phyloP scores from a whole-genome alignment of 176 grass and related monocot species.

The Canna indica region DNA sequence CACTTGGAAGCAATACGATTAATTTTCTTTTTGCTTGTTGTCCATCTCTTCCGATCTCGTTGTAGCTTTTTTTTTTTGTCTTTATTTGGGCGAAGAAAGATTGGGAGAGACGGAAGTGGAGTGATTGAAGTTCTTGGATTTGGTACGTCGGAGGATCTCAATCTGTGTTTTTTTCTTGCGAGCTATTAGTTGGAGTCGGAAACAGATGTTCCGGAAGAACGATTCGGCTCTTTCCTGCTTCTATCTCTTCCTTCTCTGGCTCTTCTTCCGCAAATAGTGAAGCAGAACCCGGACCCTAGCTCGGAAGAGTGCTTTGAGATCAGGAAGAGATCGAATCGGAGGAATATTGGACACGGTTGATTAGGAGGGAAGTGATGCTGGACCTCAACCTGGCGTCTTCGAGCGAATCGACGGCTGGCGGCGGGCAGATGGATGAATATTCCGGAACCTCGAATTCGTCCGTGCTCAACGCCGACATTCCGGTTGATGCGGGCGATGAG shows the following conservation, averaged over 20 bases:
- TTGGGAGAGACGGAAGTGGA: neutral
- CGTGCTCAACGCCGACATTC: neutral
- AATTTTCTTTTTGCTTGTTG: neutral
- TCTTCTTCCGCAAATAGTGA: conserved; percentile 10
- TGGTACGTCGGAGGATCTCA: neutral
- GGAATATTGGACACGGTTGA: neutral
- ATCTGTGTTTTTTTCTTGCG: neutral
- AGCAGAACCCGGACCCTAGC: neutral
- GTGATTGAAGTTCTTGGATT: neutral
- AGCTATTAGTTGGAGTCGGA: neutral
- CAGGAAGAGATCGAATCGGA: neutral
- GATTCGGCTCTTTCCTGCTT: conserved; percentile 11
- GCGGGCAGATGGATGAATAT: neutral
- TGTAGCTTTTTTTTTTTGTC: neutral
- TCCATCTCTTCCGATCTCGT: neutral
- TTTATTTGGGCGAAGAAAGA: neutral
- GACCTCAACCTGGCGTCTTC: conserved; percentile 16
- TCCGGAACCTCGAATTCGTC: conserved; percentile 5
- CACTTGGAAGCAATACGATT: too few relatives aligned
- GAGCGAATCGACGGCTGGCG: neutral
- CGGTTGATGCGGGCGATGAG: neutral
- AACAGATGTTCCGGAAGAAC: conserved; percentile 8
- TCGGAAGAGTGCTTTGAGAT: neutral
- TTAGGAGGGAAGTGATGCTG: neutral
- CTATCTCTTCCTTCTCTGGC: conserved; percentile 13